Evolutionary conservation across 345 rosid genomes (phyloP).

Genomic region (Limnanthes douglasii): DNA sequence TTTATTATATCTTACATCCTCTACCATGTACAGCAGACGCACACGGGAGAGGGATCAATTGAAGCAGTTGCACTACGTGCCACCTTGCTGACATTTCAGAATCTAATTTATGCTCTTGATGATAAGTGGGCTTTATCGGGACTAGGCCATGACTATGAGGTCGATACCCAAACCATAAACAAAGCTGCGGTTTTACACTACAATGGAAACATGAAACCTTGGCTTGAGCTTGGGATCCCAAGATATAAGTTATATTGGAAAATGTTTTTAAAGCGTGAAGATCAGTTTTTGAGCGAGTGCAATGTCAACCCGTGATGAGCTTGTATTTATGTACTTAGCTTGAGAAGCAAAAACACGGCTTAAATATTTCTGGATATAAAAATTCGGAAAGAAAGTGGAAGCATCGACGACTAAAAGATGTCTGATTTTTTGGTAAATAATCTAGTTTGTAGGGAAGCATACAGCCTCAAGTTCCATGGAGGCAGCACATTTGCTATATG

Average conservation of each 20-base stretch:
- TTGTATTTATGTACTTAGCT: too few relatives aligned
- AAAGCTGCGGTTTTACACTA: slow-evolving; percentile 70
- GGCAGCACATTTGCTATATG: too few relatives aligned
- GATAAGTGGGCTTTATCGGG: slow-evolving; percentile 59
- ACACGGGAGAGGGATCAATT: slow-evolving; percentile 20
- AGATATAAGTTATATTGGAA: slow-evolving; percentile 58
- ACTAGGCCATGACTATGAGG: slow-evolving; percentile 59
- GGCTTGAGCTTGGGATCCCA: slow-evolving; percentile 92
- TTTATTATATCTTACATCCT: too few relatives aligned
- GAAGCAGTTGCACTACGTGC: slow-evolving; percentile 50
- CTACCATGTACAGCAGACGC: slow-evolving; percentile 20
- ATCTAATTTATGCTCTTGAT: slow-evolving; percentile 46
- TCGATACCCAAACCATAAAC: slow-evolving; percentile 26
- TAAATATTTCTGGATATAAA: too few relatives aligned
- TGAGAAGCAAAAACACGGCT: too few relatives aligned
- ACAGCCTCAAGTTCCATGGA: too few relatives aligned
- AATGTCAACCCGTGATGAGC: slow-evolving; percentile 48
- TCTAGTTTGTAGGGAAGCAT: too few relatives aligned
- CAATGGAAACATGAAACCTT: slow-evolving; percentile 95
- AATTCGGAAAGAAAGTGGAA: too few relatives aligned
- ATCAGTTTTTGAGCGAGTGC: slow-evolving; percentile 62
- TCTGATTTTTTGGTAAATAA: too few relatives aligned
- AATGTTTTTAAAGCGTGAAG: slow-evolving; percentile 48
- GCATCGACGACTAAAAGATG: too few relatives aligned
- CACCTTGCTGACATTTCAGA: slow-evolving; percentile 70